Evolutionary conservation across 192 early-diverging fungal species (phyloP).

Genomic region (Allomyces arbusculus): DNA sequence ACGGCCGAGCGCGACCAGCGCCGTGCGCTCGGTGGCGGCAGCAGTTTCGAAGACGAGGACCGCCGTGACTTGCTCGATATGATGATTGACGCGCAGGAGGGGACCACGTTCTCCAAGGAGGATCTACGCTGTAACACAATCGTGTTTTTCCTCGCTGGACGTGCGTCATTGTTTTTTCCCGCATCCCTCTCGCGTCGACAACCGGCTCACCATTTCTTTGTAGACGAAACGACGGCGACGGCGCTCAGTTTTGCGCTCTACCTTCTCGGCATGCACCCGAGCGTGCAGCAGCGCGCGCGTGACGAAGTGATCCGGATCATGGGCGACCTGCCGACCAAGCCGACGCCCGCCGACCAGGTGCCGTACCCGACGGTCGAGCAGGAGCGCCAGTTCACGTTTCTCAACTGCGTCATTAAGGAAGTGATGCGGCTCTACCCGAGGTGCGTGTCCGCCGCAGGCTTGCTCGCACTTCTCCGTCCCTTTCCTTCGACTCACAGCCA

Average conservation of each 20-base stretch:
- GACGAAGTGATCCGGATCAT: background rate
- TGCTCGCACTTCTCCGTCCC: no score
- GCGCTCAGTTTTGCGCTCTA: conserved; percentile 26
- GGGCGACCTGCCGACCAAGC: background rate
- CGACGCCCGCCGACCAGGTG: background rate
- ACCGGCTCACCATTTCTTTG: no score
- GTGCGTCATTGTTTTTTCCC: background rate
- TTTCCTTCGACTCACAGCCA: no score
- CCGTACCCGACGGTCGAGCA: background rate
- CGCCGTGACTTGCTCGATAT: conserved; percentile 8
- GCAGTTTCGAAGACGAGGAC: background rate
- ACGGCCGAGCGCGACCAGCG: conserved; percentile 1
- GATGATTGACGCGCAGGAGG: conserved; percentile 9
- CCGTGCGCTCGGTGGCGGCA: background rate
- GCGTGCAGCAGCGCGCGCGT: conserved; percentile 6
- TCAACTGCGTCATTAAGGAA: background rate
- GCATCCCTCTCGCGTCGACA: no score
- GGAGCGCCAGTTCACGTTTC: background rate
- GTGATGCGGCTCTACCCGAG: background rate
- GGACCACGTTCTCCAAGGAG: background rate
- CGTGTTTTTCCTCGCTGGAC: conserved; percentile 30
- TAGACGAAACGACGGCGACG: conserved; percentile 32
- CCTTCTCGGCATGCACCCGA: conserved; percentile 17
- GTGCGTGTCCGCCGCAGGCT: conserved; percentile 5
- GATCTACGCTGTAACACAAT: conserved; percentile 21